Evolutionary conservation across 2,329 filamentous ascomycete genomes (phyloP).

Genomic region (Microdochium nivale): DNA sequence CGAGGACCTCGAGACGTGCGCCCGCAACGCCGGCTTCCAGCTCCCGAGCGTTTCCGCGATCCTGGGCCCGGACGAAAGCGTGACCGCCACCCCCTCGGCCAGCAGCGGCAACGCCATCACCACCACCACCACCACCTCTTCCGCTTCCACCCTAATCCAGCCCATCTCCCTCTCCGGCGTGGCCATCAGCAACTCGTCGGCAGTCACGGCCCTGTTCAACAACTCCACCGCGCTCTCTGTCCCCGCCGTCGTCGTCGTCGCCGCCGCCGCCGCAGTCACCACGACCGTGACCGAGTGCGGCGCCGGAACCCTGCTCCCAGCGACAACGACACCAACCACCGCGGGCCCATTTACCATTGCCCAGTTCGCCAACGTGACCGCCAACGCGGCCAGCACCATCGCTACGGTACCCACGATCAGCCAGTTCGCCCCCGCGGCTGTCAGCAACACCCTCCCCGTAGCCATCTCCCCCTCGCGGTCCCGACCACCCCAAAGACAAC

Average conservation of each 20-base stretch:
- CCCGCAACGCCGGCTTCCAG: conserved; percentile 21
- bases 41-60: conserved; percentile 11
- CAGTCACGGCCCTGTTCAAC: background rate
- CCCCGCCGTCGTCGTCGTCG: background rate
- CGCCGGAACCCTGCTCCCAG: too few species aligned
- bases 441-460: background rate
- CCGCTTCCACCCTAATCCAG: background rate
- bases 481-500: background rate
- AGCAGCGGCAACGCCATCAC: conserved; percentile 1
- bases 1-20: conserved; percentile 24
- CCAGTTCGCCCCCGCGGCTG: background rate
- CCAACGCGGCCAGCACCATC: background rate
- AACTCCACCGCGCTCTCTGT: background rate
- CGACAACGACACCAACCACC: background rate
- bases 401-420: background rate
- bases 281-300: background rate
- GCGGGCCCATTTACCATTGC: too few species aligned
- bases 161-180: background rate
- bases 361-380: background rate
- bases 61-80: too few species aligned
- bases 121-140: background rate
- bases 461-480: background rate
- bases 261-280: background rate
- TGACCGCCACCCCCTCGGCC: conserved; percentile 1
- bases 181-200: background rate